phyloP scores from a whole-genome alignment of 805 yeast genomes.

The Debaryomyces castellii region DNA sequence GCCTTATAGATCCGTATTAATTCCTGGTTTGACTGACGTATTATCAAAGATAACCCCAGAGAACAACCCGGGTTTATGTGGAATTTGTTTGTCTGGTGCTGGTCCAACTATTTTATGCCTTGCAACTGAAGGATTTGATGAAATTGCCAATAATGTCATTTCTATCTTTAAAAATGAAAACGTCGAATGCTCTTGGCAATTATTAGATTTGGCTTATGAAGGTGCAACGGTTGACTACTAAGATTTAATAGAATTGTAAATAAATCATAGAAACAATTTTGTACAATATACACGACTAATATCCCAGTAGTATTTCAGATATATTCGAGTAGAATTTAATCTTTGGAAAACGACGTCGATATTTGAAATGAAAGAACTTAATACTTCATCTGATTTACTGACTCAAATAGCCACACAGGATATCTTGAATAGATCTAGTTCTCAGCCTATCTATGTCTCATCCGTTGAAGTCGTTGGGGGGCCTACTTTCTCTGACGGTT shows the following conservation, averaged over 20 bases:
- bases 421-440: constrained; percentile 25
- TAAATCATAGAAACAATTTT: constrained; percentile 1
- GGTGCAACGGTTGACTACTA: constrained; percentile 63
- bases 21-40: constrained; percentile 88
- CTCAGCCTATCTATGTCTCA: constrained; percentile 37
- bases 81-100: constrained; percentile 95
- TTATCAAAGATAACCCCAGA: constrained; percentile 77
- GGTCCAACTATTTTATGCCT: constrained; percentile 96
- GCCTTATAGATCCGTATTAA: constrained; percentile 89
- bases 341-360: background rate
- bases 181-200: constrained; percentile 77
- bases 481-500: constrained; percentile 43
- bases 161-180: constrained; percentile 62
- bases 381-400: constrained; percentile 8
- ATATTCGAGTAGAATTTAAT: background rate
- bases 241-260: constrained; percentile 2
- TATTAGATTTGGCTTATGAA: constrained; percentile 82
- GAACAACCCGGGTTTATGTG: constrained; percentile 80
- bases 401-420: constrained; percentile 26
- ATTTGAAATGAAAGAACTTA: background rate
- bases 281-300: constrained; percentile 1
- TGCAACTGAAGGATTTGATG: constrained; percentile 85
- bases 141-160: constrained; percentile 75
- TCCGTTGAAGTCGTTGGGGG: constrained; percentile 42
- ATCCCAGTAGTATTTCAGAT: background rate